phyloP scores from a whole-genome alignment of 2,329 filamentous ascomycete species.

The Aureobasidium sp. region DNA sequence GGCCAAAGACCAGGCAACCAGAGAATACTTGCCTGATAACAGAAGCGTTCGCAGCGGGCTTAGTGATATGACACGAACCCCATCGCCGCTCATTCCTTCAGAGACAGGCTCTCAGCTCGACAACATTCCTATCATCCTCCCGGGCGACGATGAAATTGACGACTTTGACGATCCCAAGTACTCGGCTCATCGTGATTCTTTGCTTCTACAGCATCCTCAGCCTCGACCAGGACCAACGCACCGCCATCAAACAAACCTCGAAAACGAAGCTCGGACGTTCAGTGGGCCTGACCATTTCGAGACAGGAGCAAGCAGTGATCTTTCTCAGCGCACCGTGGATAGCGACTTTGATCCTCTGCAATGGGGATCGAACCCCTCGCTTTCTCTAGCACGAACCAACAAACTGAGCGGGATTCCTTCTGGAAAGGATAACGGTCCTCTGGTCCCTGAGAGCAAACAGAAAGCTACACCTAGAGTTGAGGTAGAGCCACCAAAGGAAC shows the following conservation, averaged over 20 bases:
- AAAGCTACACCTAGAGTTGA: constrained; percentile 19
- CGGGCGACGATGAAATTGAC: not conserved
- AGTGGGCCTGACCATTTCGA: constrained; percentile 33
- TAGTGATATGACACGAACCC: constrained; percentile 34
- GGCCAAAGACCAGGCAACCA: constrained; percentile 13
- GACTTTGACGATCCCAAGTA: constrained; percentile 54
- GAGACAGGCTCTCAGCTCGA: constrained; percentile 32
- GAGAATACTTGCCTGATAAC: constrained; percentile 20
- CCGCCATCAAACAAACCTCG: constrained; percentile 65
- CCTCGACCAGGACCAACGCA: constrained; percentile 67
- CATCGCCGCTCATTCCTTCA: constrained; percentile 49
- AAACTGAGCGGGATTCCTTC: constrained; percentile 40
- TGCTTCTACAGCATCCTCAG: constrained; percentile 74
- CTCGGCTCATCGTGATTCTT: constrained; percentile 70
- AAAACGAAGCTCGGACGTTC: constrained; percentile 65
- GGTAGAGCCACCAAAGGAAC: constrained; percentile 7
- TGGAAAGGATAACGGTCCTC: constrained; percentile 50
- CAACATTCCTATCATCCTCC: constrained; percentile 10
- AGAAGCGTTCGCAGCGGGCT: constrained; percentile 29
- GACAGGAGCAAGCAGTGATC: constrained; percentile 28
- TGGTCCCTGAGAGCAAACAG: constrained; percentile 43
- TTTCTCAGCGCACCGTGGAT: constrained; percentile 28
- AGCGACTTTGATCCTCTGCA: constrained; percentile 39
- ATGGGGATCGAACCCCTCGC: constrained; percentile 42
- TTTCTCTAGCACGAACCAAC: constrained; percentile 25